phyloP scores from a whole-genome alignment of 2,329 filamentous ascomycete genomes.

The Trichoderma atroviride region DNA sequence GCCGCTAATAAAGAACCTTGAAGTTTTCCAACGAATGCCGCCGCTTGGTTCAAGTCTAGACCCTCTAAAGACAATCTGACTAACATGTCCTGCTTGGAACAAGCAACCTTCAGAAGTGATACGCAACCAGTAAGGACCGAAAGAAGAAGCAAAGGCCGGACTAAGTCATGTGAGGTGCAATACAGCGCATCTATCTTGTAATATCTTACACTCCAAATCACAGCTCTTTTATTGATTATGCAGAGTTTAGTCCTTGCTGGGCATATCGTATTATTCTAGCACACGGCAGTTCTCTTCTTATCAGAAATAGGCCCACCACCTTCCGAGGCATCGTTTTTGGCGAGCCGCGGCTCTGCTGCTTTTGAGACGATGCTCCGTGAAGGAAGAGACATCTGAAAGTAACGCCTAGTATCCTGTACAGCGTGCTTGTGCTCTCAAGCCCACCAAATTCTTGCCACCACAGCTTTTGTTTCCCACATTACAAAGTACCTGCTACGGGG shows the following conservation, averaged over 20 bases:
- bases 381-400: neutral
- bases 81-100: neutral
- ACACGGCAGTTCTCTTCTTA: neutral
- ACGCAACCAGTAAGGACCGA: neutral
- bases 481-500: constrained; percentile 1
- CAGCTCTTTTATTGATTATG: neutral
- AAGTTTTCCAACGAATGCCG: neutral
- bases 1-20: neutral
- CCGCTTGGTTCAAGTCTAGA: neutral
- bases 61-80: neutral
- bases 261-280: neutral
- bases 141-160: neutral
- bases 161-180: neutral
- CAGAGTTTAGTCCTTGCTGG: neutral
- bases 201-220: neutral
- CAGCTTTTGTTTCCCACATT: neutral
- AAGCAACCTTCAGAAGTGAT: neutral
- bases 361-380: neutral
- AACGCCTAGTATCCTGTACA: neutral
- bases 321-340: neutral
- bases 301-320: neutral
- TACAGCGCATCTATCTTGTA: neutral
- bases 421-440: neutral
- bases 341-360: neutral
- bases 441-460: neutral